Evolutionary conservation across 148 eudicot genomes (phyloP).

Genomic region (Nepenthes mirabilis): DNA sequence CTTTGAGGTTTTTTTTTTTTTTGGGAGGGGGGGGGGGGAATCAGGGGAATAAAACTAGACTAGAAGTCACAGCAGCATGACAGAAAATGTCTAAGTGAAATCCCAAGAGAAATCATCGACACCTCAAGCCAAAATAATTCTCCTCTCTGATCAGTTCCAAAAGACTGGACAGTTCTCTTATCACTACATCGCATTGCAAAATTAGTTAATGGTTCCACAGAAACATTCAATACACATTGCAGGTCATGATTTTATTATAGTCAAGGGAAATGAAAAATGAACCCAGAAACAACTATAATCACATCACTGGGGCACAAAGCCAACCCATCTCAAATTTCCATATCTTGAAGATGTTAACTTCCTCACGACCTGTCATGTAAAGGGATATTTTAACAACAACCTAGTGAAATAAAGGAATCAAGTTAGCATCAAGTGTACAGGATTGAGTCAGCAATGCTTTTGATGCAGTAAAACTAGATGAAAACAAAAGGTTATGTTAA

Average conservation of each 20-base stretch:
- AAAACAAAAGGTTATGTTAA: constrained; percentile 77
- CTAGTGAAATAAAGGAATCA: constrained; percentile 19
- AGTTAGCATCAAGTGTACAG: constrained; percentile 41
- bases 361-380: constrained; percentile 49
- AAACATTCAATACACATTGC: too few relatives aligned
- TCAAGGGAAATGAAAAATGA: background rate
- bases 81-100: too few relatives aligned
- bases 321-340: constrained; percentile 21
- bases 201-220: too few relatives aligned
- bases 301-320: constrained; percentile 11
- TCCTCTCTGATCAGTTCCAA: too few relatives aligned
- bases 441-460: constrained; percentile 38
- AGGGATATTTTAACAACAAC: constrained; percentile 24
- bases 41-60: too few relatives aligned
- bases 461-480: constrained; percentile 60
- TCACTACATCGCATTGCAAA: background rate
- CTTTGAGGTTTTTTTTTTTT: too few relatives aligned
- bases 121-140: too few relatives aligned
- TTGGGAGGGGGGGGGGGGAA: too few relatives aligned
- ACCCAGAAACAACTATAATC: background rate
- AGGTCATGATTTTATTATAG: too few relatives aligned
- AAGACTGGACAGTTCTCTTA: too few relatives aligned
- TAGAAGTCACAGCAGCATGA: too few relatives aligned
- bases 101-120: too few relatives aligned
- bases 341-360: constrained; percentile 22